Conservation (phyloP, 805 yeast species). For the Ogataea nakhonphanomensis region DNA sequence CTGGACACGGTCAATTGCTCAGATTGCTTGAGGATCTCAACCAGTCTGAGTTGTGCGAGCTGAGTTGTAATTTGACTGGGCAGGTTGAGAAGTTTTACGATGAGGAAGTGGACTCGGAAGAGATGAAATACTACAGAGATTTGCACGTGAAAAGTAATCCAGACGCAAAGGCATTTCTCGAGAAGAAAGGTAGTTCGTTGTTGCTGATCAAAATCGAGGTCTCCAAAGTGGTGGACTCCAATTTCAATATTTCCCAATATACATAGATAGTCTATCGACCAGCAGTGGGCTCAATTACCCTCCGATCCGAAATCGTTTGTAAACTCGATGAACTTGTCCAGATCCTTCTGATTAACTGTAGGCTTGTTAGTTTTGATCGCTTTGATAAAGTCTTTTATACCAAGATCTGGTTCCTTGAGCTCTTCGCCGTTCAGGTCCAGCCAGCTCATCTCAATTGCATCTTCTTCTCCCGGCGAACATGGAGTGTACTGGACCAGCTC, state of each 20-base stretch:
- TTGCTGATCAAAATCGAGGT: conserved; percentile 60
- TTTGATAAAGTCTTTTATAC: conserved; percentile 88
- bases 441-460: conserved; percentile 90
- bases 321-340: conserved; percentile 78
- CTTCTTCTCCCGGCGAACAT: conserved; percentile 94
- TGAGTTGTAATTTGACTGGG: conserved; percentile 81
- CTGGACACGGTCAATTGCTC: conserved; percentile 34
- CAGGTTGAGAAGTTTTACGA: conserved; percentile 50
- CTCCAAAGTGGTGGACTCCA: conserved; percentile 77
- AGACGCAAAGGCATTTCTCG: conserved; percentile 66
- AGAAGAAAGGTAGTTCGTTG: conserved; percentile 60
- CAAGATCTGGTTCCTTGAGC: conserved; percentile 82
- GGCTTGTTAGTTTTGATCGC: conserved; percentile 91
- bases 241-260: conserved; percentile 49
- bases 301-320: conserved; percentile 97
- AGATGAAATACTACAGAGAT: conserved; percentile 57
- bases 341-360: conserved; percentile 84
- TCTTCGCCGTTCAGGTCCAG: conserved; percentile 87
- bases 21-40: conserved; percentile 72
- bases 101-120: conserved; percentile 38
- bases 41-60: conserved; percentile 72
- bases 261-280: conserved; percentile 6
- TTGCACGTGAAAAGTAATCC: conserved; percentile 61
- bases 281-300: conserved; percentile 55
- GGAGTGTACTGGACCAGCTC: conserved; percentile 63